phyloP scores from a whole-genome alignment of 2,329 filamentous ascomycete genomes.

The Nannizziopsis arthrosporioides region DNA sequence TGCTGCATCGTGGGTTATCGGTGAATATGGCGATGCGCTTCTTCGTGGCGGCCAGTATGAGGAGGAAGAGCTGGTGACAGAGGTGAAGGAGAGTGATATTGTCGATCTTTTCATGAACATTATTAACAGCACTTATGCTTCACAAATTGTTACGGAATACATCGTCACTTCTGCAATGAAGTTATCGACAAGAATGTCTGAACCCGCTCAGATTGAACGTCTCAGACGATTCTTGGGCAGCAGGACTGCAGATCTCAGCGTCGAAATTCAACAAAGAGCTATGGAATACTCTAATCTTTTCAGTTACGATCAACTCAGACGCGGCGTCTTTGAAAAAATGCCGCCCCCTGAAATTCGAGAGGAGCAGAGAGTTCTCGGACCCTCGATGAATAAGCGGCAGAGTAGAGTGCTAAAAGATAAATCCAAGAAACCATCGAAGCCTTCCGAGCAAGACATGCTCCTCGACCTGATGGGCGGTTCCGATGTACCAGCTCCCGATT shows the following conservation, averaged over 20 bases:
- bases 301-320: constrained; percentile 70
- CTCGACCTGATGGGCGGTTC: constrained; percentile 82
- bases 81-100: constrained; percentile 78
- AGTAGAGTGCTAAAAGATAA: constrained; percentile 57
- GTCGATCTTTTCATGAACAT: constrained; percentile 88
- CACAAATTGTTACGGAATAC: constrained; percentile 84
- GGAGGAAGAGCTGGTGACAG: constrained; percentile 74
- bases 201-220: constrained; percentile 74
- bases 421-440: constrained; percentile 63
- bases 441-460: constrained; percentile 80
- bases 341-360: constrained; percentile 93
- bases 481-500: constrained; percentile 48
- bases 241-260: constrained; percentile 76
- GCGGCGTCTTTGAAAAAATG: constrained; percentile 94
- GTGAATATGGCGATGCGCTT: constrained; percentile 89
- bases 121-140: constrained; percentile 86
- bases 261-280: constrained; percentile 90
- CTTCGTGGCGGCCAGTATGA: constrained; percentile 82
- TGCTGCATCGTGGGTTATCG: constrained; percentile 92
- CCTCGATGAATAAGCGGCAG: constrained; percentile 57
- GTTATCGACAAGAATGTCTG: constrained; percentile 74
- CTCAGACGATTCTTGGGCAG: constrained; percentile 64
- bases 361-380: constrained; percentile 79
- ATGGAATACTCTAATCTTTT: constrained; percentile 97
- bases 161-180: constrained; percentile 94